A percentile compares a stretch with the other conserved stretches of the same genome.
Conservation (phyloP, 2,329 filamentous ascomycete species). For the Phialocephala subalpina region DNA sequence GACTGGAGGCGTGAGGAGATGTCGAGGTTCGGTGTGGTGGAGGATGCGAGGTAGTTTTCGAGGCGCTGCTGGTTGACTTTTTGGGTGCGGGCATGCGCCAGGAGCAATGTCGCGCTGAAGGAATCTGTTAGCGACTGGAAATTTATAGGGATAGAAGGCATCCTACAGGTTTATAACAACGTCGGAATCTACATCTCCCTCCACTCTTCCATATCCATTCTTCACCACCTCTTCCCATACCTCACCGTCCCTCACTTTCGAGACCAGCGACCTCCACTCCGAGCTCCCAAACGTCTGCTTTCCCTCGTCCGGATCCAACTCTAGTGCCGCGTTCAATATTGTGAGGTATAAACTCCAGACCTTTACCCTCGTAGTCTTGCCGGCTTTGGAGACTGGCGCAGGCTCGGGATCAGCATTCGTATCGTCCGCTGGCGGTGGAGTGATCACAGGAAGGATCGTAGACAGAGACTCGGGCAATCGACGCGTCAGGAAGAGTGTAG, state of each 20-base stretch:
- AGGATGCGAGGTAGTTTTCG: constrained; percentile 86
- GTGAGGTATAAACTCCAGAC: constrained; percentile 98
- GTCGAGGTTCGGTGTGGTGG: constrained; percentile 76
- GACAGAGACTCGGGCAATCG: constrained; percentile 89
- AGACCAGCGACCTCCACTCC: constrained; percentile 83
- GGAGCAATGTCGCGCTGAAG: constrained; percentile 81
- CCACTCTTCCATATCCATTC: constrained; percentile 85
- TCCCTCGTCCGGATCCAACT: constrained; percentile 88
- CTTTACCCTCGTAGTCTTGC: constrained; percentile 86
- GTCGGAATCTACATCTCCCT: constrained; percentile 92
- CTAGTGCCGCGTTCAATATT: constrained; percentile 88
- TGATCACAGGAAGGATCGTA: constrained; percentile 84
- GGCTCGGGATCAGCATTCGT: constrained; percentile 50
- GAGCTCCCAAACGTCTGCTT: constrained; percentile 86
- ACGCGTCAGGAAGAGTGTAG: constrained; percentile 92
- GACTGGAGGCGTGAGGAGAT: constrained; percentile 66
- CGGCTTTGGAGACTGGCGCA: constrained; percentile 78
- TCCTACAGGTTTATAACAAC: constrained; percentile 87
- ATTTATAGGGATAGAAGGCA: constrained; percentile 1
- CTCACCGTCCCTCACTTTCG: constrained; percentile 85
- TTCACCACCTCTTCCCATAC: constrained; percentile 95
- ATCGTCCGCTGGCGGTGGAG: constrained; percentile 52
- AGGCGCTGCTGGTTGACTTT: constrained; percentile 84
- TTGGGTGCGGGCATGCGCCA: constrained; percentile 90
- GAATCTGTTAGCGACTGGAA: constrained; percentile 34